Evolutionary conservation across 2,329 filamentous ascomycete genomes (phyloP), one percentile per base, ranked within the genome.

Genomic region (Aspergillus pseudoterreus): DNA sequence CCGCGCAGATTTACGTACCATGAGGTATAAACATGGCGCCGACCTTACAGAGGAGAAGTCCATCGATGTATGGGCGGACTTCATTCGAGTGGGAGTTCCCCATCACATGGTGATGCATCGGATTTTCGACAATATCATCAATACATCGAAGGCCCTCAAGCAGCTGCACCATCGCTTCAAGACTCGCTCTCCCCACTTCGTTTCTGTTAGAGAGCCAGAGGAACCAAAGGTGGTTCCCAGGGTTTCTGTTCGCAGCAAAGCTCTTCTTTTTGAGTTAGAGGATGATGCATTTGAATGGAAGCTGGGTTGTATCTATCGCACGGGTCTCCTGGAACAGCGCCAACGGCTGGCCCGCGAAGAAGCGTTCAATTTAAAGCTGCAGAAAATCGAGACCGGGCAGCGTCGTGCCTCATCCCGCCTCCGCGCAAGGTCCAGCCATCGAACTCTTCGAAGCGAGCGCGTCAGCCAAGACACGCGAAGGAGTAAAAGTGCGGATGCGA

Each of bases 271-370:
- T 53, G 92, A 97, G 65, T 78, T 99, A 33, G 94, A 99, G 71
- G 94, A 99, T 67, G 92, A 94, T 45, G 87, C 90, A 0, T 99
- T 99, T 63, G 94, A 99, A 69, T 99, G 92, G 89, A 97, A 96
- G 67, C 77, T 99, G 9, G 90, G 92, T 14, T 85, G 91, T 65
- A 99, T 99, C 47, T 99, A 97, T 69, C 85, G 92, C 30, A 84
- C 90, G 43, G 94, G 95, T 0, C 79, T 92, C 17, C 77, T 92
- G 50, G 94, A 99, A 69, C 92, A 97, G 70, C 86, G 87, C 66
- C 94, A 97, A 69, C 83, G 94, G 17, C 76, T 95, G 49, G 92
- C 92, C 4, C 84, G 94, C 41, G 90, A 96, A 68, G 90, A 95
- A 58, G 92, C 92, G 0, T 97, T 95, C 71, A 78, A 84, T 12